Evolutionary conservation across 2,329 filamentous ascomycete species (phyloP), one percentile per base, ranked within the genome.

Genomic region (Sporothrix variecibatus): DNA sequence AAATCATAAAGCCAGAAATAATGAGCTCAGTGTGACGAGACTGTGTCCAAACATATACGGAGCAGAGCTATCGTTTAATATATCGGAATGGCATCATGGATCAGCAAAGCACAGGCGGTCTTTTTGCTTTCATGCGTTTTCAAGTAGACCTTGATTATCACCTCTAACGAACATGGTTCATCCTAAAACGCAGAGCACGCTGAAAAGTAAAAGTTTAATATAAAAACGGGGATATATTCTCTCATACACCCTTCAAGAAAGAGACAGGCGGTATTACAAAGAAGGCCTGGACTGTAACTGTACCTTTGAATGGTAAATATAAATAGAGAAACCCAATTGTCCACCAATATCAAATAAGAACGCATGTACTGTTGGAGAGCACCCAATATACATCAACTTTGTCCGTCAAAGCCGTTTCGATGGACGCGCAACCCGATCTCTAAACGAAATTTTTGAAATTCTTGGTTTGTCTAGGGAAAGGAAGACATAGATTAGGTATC

Each of bases 321-420:
- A 65, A 11, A n/a, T 23, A 4, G 38, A 26, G 8, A 34, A 65
- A 1, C n/a, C 15, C 38, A 43, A n/a, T 6, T 65, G 28, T 49
- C 12, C 6, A 9, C 26, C 26, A 31, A 4, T 49, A 49, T 49
- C 17, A 7, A 68, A 31, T 31, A 31, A 60, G 8, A 49, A 28
- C 1, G 23, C 46, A 4, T 43, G 8, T 6, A 2, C 1, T 23
- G 62, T 12, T 9, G 26, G 8, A 34, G 1, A 34, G 28, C 43
- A 68, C 7, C 17, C 40, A 68, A n/a, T 68, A 51, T 68, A 26
- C 23, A 49, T 4, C 64, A 34, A 34, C 43, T 68, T 68, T 68
- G 65, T 23, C 20, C 43, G 51, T 68, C 26, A 68, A 51, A 68
- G 65, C 65, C 65, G 65, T 34, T 34, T 23, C 65, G 17, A 23